Percentiles rank a stretch among this genome's conserved stretches.
phyloP scores from a whole-genome alignment of 208 protist genomes.

The Eutreptiella sp. region DNA sequence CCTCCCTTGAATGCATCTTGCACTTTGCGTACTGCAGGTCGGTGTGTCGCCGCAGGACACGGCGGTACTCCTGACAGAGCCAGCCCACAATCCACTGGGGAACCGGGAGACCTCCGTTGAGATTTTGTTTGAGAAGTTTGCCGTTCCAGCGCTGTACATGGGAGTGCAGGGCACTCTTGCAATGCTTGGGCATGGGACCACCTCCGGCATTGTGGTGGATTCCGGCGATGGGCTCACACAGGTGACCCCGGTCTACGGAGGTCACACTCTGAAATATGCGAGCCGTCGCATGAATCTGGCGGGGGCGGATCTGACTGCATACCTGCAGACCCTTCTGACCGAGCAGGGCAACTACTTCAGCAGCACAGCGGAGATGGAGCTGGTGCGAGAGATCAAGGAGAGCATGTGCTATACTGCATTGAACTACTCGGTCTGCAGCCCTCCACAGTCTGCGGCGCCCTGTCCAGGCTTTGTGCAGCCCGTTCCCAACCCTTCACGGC shows the following conservation, averaged over 20 bases:
- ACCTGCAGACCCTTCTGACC: conserved; percentile 22
- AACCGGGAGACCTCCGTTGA: no score
- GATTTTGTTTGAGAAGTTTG: conserved; percentile 35
- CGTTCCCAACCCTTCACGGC: no score
- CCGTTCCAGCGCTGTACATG: conserved; percentile 59
- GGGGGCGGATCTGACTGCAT: conserved; percentile 39
- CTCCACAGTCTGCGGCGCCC: no score
- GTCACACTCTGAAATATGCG: conserved; percentile 72
- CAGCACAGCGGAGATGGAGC: conserved; percentile 37
- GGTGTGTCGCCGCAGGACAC: no score
- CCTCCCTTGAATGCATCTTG: no score
- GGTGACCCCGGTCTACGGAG: conserved; percentile 95
- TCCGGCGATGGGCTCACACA: conserved; percentile 97
- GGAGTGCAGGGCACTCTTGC: conserved; percentile 56
- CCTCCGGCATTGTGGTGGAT: conserved; percentile 97
- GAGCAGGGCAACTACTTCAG: conserved; percentile 37
- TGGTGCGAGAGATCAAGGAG: conserved; percentile 36
- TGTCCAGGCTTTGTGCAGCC: no score
- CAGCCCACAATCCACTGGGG: no score
- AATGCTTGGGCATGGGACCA: conserved; percentile 40
- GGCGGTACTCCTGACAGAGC: no score
- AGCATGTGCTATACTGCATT: conserved; percentile 32
- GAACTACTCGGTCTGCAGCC: no score
- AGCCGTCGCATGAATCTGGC: conserved; percentile 37
- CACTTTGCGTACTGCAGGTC: conserved; percentile 25